phyloP scores from a whole-genome alignment of 352 stramenopile species.

The Plasmopara halstedii region DNA sequence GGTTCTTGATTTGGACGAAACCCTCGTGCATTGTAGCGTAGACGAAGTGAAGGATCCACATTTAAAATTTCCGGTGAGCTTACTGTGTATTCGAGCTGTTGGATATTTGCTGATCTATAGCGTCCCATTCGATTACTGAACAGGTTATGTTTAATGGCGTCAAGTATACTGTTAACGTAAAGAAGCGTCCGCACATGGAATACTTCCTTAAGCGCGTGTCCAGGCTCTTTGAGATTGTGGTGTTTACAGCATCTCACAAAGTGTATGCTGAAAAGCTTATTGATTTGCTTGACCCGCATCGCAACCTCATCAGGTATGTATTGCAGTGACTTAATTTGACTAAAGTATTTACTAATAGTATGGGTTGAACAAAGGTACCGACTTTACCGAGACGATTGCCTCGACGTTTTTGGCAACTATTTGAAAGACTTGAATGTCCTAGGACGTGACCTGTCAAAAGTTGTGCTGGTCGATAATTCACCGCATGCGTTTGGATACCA shows the following conservation, averaged over 20 bases:
- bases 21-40: conserved; percentile 98
- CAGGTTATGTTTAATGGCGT: conserved; percentile 91
- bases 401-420: conserved; percentile 97
- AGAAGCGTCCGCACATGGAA: conserved; percentile 93
- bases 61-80: conserved; percentile 90
- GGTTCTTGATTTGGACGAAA: conserved; percentile 98
- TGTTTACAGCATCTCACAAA: conserved; percentile 96
- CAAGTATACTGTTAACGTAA: conserved; percentile 95
- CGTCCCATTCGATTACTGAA: background rate
- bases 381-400: conserved; percentile 93
- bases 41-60: conserved; percentile 92
- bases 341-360: conserved; percentile 1
- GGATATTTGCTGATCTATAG: background rate
- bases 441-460: conserved; percentile 85
- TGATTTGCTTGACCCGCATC: conserved; percentile 93
- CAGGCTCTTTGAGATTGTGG: conserved; percentile 96
- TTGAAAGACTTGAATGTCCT: conserved; percentile 98
- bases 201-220: conserved; percentile 92
- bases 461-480: conserved; percentile 96
- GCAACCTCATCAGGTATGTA: conserved; percentile 81
- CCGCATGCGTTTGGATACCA: conserved; percentile 98
- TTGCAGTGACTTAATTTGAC: background rate
- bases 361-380: conserved; percentile 59
- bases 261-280: conserved; percentile 96
- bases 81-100: background rate